Evolutionary conservation across 2,329 filamentous ascomycete species (phyloP), one percentile per base, ranked within the genome.

Genomic region (Xylaria sp.): DNA sequence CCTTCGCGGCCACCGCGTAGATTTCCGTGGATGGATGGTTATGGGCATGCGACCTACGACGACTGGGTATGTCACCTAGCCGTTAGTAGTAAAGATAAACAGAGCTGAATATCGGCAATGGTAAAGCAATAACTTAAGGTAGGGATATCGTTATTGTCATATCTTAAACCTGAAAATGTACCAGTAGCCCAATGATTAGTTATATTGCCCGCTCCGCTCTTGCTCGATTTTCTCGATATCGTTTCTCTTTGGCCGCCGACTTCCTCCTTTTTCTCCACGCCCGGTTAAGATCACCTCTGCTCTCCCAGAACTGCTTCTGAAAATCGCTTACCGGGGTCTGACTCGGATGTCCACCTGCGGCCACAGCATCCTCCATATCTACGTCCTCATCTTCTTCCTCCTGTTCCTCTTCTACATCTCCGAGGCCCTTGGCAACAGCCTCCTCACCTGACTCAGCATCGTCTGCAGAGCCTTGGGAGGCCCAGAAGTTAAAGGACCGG

Each of bases 301-400:
- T 87, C 73, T 91, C 87, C 85, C 89, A 92, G 79, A 92, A 92
- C 85, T 88, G 90, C 65, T 88, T 86, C 76, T 90, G 87, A 74
- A 91, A 91, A 70, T 90, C 87, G 54, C 81, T 82, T 4, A 79
- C 75, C 10, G 78, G 60, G 8, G 57, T 28, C 46, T 72, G 63
- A 3, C 60, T 59, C 2, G 58, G 48, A 23, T 59, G 51, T 5
- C 63, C 32, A 39, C 65, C 46, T 25, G 67, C 44, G 3, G 67
- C 44, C 3, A 72, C 72, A 1, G 63, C 39, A 4, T 63, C 66
- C 10, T 62, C 62, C 67, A 75, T 75, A 6, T 66, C 63, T 0
- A 69, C 72, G 51, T 75, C 68, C n/a, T 72, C 66, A 18, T 74
- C 71, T 28, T 72, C 70, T 18, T 75, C 75, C 4, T 77, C 78